Conservation (phyloP, 371 early-diverging fungal species). For the Circinella umbellata region DNA sequence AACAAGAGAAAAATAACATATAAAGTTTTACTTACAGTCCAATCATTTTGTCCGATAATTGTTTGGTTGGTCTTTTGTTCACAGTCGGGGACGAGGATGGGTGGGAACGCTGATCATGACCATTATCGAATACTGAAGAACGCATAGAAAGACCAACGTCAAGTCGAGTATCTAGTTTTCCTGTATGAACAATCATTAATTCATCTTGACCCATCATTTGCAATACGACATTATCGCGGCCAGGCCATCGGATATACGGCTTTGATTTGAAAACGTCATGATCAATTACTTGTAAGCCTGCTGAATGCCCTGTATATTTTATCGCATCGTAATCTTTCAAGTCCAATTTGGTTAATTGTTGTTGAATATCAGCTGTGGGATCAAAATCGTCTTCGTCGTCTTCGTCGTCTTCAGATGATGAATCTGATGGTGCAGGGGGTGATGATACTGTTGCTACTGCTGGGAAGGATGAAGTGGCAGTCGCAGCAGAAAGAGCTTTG, state of each 20-base stretch:
- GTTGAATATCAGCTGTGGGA: constrained; percentile 7
- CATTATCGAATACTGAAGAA: constrained; percentile 35
- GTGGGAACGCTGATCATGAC: constrained; percentile 11
- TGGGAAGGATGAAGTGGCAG: neutral
- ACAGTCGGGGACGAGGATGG: constrained; percentile 13
- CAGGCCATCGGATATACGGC: constrained; percentile 42
- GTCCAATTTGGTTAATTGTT: constrained; percentile 26
- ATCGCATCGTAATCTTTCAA: constrained; percentile 50
- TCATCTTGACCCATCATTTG: constrained; percentile 46
- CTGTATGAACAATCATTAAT: constrained; percentile 43
- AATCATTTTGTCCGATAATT: constrained; percentile 26
- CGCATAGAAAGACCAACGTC: constrained; percentile 47
- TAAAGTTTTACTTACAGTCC: constrained; percentile 26
- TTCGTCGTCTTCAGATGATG: constrained; percentile 33
- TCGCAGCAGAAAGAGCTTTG: neutral
- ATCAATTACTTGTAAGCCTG: constrained; percentile 42
- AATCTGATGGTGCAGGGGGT: constrained; percentile 18
- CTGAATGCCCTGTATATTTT: constrained; percentile 52
- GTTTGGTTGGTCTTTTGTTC: constrained; percentile 20
- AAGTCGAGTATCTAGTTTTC: constrained; percentile 31
- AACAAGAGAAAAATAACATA: neutral
- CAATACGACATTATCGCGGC: constrained; percentile 42
- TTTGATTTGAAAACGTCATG: constrained; percentile 43
- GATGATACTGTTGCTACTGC: constrained; percentile 1
- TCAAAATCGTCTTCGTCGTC: constrained; percentile 27